Percentiles rank a stretch among this genome's conserved stretches.
Evolutionary conservation across 306 rosid genomes (phyloP).

Genomic region (Trifolium subterraneum): DNA sequence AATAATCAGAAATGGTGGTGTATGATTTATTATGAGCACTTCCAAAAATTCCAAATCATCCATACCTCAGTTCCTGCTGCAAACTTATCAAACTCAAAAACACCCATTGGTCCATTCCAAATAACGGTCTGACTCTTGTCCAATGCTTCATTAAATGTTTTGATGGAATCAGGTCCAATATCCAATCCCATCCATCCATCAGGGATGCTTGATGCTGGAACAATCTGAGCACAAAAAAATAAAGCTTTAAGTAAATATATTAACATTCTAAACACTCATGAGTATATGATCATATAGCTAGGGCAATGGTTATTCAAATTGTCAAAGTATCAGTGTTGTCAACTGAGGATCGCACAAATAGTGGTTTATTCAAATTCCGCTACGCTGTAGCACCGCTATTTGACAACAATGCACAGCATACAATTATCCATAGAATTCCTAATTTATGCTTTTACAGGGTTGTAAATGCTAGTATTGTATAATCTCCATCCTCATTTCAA

Average conservation of each 20-base stretch:
- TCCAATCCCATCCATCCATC: slow-evolving; percentile 99
- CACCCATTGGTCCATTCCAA: slow-evolving; percentile 99
- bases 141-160: slow-evolving; percentile 70
- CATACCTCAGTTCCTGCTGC: slow-evolving; percentile 91
- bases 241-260: not conserved
- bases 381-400: not conserved
- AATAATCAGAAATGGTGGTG: not conserved
- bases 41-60: not conserved
- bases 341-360: not conserved
- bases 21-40: not conserved
- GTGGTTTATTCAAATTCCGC: not conserved
- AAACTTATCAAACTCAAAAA: slow-evolving; percentile 88
- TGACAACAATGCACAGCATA: not conserved
- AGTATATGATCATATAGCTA: not conserved
- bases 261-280: slow-evolving; percentile 1
- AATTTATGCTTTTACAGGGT: not conserved
- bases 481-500: slow-evolving; percentile 1
- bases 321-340: not conserved
- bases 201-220: slow-evolving; percentile 80
- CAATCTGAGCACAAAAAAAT: slow-evolving; percentile 57
- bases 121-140: slow-evolving; percentile 77
- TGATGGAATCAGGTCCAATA: slow-evolving; percentile 90
- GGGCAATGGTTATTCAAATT: not conserved
- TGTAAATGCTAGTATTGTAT: not conserved
- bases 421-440: not conserved